Conservation (phyloP, 192 early-diverging fungal genomes). For the Polychytrium aggregatum region DNA sequence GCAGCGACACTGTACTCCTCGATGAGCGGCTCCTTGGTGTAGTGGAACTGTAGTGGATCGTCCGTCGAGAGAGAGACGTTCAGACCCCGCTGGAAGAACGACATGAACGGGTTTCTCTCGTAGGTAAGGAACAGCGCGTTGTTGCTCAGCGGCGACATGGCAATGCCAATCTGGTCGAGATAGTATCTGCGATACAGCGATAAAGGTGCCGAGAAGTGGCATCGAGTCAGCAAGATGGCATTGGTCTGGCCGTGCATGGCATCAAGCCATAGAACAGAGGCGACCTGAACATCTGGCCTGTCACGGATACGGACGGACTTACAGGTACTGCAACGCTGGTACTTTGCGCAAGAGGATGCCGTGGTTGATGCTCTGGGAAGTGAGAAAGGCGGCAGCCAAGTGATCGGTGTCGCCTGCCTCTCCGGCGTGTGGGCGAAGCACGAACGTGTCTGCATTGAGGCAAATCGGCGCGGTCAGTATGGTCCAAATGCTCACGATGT, state of each 20-base stretch:
- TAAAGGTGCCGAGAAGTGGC: background rate
- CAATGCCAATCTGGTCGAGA: slow-evolving; percentile 87
- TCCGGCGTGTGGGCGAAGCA: slow-evolving; percentile 84
- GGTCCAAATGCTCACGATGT: background rate
- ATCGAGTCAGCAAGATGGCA: too few species aligned
- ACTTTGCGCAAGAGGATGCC: slow-evolving; percentile 90
- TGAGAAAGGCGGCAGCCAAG: slow-evolving; percentile 77
- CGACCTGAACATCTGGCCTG: too few species aligned
- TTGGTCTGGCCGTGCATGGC: background rate
- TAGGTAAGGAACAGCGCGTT: slow-evolving; percentile 90
- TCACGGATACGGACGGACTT: slow-evolving; percentile 7
- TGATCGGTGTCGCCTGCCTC: slow-evolving; percentile 95
- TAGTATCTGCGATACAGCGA: slow-evolving; percentile 66
- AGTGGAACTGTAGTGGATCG: slow-evolving; percentile 94
- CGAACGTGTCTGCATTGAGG: slow-evolving; percentile 63
- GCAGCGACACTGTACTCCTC: slow-evolving; percentile 93
- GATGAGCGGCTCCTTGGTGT: slow-evolving; percentile 91
- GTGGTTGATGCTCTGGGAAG: slow-evolving; percentile 78
- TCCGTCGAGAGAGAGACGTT: slow-evolving; percentile 91
- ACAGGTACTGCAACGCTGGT: slow-evolving; percentile 85
- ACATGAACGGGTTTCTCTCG: slow-evolving; percentile 82
- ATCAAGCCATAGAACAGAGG: background rate
- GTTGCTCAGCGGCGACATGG: slow-evolving; percentile 95
- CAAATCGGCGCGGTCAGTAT: background rate
- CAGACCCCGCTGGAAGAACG: slow-evolving; percentile 86